Base-by-base conservation (phyloP, 371 early-diverging fungal species). In the Mucor racemosus region DNA sequence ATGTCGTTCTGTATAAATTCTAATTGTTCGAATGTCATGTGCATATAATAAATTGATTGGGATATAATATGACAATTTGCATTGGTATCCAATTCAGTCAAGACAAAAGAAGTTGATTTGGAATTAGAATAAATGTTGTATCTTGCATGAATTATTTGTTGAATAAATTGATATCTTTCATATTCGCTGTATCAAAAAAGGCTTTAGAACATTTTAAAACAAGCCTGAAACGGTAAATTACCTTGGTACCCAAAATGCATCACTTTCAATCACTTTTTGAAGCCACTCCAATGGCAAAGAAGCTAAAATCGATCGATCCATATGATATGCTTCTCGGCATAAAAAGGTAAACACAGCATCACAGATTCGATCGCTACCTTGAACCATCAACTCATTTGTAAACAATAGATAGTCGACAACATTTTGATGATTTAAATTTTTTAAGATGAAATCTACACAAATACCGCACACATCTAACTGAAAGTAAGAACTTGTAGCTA, bases 211-310 rank as follows among this genome's bases (percentile, higher is more conserved):
- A 50, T 34, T 38, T 38, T 6, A n/a, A 44, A 15, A 10, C 17
- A 46, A 15, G 17, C 3, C 3, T 19, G 19, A 9, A 19, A 53
- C 7, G 1, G 4, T 0, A 1, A 3, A 19, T 73, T 69, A 79
- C 84, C 76, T 84, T 44, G 86, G 85, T 5, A 84, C 87, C 81
- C 84, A 90, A 65, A 91, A 89, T 6, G 87, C 84, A 72, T 91
- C 90, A 61, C 83, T 81, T 53, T 81, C 84, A 40, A 91, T 69
- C 1, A 90, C 73, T 42, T 80, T 80, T 58, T 84, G 76, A 13
- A 89, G 54, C 89, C 89, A 90, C 44, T 69, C 59, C 13, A 81
- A 62, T 7, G 89, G 87, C 53, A 90, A 63, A 38, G 66, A 59
- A 26, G 67, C 74, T 39, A 88, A 65, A 13, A 68, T 60, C 21